Base-by-base conservation (phyloP, 2,329 filamentous ascomycete genomes). In the Cladosporium sp. region DNA sequence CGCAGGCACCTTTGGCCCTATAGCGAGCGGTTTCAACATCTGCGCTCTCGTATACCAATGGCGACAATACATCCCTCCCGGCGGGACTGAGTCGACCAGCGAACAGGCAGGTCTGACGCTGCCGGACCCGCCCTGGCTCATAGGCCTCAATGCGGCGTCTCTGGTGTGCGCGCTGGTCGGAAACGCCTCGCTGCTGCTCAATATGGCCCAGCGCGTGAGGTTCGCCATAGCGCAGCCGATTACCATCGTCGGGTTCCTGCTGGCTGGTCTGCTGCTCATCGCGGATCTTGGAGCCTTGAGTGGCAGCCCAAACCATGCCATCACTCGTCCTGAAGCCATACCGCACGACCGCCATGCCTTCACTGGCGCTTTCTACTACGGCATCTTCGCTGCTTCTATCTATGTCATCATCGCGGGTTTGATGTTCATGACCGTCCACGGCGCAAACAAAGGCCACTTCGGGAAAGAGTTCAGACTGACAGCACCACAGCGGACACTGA, bases 351-450 rank as follows among this genome's bases (percentile, higher is more conserved):
- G 52, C 9, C 74, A 76, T 56, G 72, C 77, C 1, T 64, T 83
- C 19, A 76, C 76, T 0, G 76, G 80, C 56, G 77, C 78, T 6
- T 83, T 76, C 61, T 84, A 83, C 61, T 83, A 82, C 56, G 80
- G 72, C 1, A 75, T 80, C 47, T 79, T 80, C 50, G 80, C 80
- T 4, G 77, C 80, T 2, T 72, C 61, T 0, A 61, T 82, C 3
- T 83, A 83, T 58, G 77, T 79, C 52, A 69, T 81, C 47, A 75
- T 83, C 34, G 72, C 77, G 1, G 70, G 70, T 2, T 62, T 83
- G 7, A 76, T 83, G 73, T 68, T 75, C 24, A 57, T 80, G 7
- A 83, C 80, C 0, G 76, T 80, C 1, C 74, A 73, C 50, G 80
- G 80, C 5, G 80, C 80, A 3, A 73, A 70, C 51, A 72, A 65